Conservation (phyloP, 2,329 filamentous ascomycete species). For the Arthrobotrys entomopaga region DNA sequence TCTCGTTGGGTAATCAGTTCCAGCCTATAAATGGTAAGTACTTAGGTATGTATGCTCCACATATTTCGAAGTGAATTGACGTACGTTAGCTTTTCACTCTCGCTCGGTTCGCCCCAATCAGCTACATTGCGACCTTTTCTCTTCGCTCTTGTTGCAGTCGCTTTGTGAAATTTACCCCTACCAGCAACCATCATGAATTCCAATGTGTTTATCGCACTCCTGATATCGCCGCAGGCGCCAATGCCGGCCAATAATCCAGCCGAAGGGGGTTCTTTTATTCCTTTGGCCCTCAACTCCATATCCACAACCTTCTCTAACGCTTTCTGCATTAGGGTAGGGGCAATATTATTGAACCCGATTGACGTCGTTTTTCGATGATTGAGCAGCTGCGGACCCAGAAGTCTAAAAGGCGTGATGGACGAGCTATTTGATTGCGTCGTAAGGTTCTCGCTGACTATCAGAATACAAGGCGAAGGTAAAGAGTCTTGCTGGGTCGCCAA, state of each 20-base stretch:
- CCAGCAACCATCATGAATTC: slow-evolving; percentile 74
- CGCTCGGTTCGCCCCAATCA: slow-evolving; percentile 74
- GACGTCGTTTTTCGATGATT: slow-evolving; percentile 80
- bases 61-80: no score
- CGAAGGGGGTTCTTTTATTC: slow-evolving; percentile 35
- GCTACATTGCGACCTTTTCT: slow-evolving; percentile 68
- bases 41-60: no score
- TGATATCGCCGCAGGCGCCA: slow-evolving; percentile 87
- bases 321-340: slow-evolving; percentile 83
- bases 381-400: slow-evolving; percentile 86
- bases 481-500: slow-evolving; percentile 52
- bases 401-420: slow-evolving; percentile 77
- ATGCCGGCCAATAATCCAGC: slow-evolving; percentile 63
- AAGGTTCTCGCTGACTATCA: slow-evolving; percentile 92
- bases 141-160: slow-evolving; percentile 69
- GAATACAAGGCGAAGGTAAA: slow-evolving; percentile 76
- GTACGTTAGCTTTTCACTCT: slow-evolving; percentile 80
- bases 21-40: slow-evolving; percentile 35
- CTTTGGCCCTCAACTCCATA: slow-evolving; percentile 71
- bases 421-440: slow-evolving; percentile 85
- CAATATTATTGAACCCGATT: slow-evolving; percentile 93
- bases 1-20: slow-evolving; percentile 68
- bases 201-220: slow-evolving; percentile 88
- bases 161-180: slow-evolving; percentile 40
- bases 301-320: slow-evolving; percentile 82